A percentile compares a stretch with the other conserved stretches of the same genome.
These are phyloP conservation scores for Ustulina deusta DNA, from an alignment of 2,329 filamentous ascomycete species.

Conservation along the genomic window DNA sequence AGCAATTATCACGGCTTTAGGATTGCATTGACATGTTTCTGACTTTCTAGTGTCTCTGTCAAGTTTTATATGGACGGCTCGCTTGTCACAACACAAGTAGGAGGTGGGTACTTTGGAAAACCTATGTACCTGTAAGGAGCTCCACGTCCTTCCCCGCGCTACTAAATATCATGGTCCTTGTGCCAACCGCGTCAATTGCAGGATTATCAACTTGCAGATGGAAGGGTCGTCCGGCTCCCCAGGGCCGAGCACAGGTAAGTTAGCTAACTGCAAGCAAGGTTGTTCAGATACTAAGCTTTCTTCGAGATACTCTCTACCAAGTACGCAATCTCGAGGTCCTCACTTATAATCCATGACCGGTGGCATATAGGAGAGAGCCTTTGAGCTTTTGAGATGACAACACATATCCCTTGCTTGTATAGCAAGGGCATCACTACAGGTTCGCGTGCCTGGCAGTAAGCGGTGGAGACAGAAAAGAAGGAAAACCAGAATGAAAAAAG, in stretches of 20 bases:
- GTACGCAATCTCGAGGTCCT: constrained; percentile 49
- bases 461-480: too few relatives aligned
- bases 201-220: constrained; percentile 61
- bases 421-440: too few relatives aligned
- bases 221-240: constrained; percentile 59
- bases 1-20: not conserved
- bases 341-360: constrained; percentile 48
- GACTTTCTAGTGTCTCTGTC: constrained; percentile 54
- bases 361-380: not conserved
- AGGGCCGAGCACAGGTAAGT: constrained; percentile 52
- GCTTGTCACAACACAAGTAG: constrained; percentile 63
- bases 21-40: constrained; percentile 6
- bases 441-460: too few relatives aligned
- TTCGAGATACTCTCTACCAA: constrained; percentile 48
- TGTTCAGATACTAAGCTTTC: constrained; percentile 13
- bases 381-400: too few relatives aligned
- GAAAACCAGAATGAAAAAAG: too few relatives aligned
- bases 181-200: constrained; percentile 36
- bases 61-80: constrained; percentile 67
- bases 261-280: not conserved
- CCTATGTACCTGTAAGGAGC: constrained; percentile 56
- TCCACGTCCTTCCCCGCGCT: too few relatives aligned
- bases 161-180: not conserved
- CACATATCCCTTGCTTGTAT: too few relatives aligned
- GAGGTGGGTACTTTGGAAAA: constrained; percentile 62